Base-by-base conservation (phyloP, 2,329 filamentous ascomycete genomes). In the Exophiala mesophila region DNA sequence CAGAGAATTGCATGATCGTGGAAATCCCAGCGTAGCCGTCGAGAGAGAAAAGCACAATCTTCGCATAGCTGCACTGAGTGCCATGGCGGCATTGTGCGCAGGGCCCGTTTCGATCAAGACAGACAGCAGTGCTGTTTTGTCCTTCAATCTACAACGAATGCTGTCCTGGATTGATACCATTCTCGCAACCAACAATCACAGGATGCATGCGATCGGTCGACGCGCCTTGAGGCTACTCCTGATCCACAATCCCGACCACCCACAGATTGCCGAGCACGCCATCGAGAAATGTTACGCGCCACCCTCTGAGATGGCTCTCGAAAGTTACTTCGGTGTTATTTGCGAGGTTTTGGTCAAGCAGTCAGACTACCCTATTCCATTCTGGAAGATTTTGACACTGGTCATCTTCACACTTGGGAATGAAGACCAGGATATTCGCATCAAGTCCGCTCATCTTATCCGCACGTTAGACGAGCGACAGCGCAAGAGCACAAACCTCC, bases 41-140 rank as follows among this genome's bases (percentile, higher is more conserved):
- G 92, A 97, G 60, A 97, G 96, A 53, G 90, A 98, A 65, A 97
- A 95, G 69, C 82, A 86, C 50, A 94, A 95, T 58, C 74, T 98
- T 26, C 79, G 88, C 44, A 92, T 85, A 16, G 88, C 92, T 20
- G 90, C 92, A 1, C 72, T 98, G 31, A 95, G 89, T 62, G 85
- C 94, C 18, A 97, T 98, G 92, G 89, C 92, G 31, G 82, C 88
- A 3, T 74, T 98, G 4, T 98, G 92, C 60, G 68, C 71, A 33
- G 79, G 79, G 0, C 88, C 90, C 3, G 82, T 97, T 44, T 88
- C 81, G 50, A 83, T 94, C 50, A 88, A 82, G 1, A 95, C 87
- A 0, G 89, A 95, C 61, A 90, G 87, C 52, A 85, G 86, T 41
- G 83, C 83, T n/a, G 76, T 84, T 18, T 77, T 97, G 35, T 85